Base-by-base conservation (phyloP, 2,329 filamentous ascomycete genomes). In the Xylariaceae sp. region DNA sequence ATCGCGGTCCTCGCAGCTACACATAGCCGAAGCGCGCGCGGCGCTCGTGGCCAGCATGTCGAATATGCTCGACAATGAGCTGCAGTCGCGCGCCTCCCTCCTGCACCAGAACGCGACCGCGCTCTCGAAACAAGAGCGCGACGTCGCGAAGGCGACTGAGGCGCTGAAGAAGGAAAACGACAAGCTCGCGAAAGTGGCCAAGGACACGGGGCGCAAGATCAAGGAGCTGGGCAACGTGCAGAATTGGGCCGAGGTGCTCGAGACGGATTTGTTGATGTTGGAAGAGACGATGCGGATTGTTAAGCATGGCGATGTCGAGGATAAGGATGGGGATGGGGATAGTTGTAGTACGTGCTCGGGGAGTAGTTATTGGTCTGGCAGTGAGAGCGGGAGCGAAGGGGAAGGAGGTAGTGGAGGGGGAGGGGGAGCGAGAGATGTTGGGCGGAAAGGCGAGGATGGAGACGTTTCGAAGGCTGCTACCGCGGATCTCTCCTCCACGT, bases 221-320 rank as follows among this genome's bases (percentile, higher is more conserved):
- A 91, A 90, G 69, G 86, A 90, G 72, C 72, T 90, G 50, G 54
- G 87, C 20, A 83, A 90, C 62, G 79, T 92, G 61, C 86, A 92
- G 73, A 91, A 91, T 64, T 93, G 87, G 87, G 86, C 87, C 19
- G 88, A 93, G 75, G 80, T 90, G 67, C 72, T 92, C 59, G 87
- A 84, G 72, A 66, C 80, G 48, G 79, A 83, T 54, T 82, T 86
- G 53, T 52, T 83, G 44, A 74, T 82, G 36, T 61, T 86, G 6
- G 79, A 82, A 63, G 81, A 85, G 72, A 85, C 81, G 34, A 62
- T 85, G 56, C 67, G 80, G 55, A 61, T 83, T 45, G 80, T 76
- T 2, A 70, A 66, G 40, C 62, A 61, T 38, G 62, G 59, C 6
- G 44, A 49, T 6, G 40, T 47, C 35, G 55, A 56, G 6, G 61